Conservation (phyloP, 73 alveolate species). For the Diophrys appendiculata region DNA sequence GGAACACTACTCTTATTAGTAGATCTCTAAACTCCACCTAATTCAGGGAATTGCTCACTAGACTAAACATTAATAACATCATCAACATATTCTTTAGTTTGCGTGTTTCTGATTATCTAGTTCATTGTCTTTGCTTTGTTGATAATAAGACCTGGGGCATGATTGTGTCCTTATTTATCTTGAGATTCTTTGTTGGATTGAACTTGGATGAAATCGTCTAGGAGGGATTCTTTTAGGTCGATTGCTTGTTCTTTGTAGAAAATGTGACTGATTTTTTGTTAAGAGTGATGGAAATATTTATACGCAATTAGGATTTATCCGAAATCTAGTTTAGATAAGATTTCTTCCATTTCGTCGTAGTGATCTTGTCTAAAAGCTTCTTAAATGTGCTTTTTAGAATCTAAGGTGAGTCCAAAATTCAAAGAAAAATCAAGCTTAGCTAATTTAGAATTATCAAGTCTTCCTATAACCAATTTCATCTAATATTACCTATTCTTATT, state of each 20-base stretch:
- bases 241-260: constrained; percentile 40
- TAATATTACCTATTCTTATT: constrained; percentile 37
- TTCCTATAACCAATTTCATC: constrained; percentile 47
- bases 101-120: background rate
- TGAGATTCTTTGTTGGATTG: constrained; percentile 13
- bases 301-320: constrained; percentile 15
- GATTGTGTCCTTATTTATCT: background rate
- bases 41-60: constrained; percentile 41
- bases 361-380: constrained; percentile 18
- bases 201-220: constrained; percentile 32
- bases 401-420: constrained; percentile 47
- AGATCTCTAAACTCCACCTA: constrained; percentile 24
- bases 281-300: constrained; percentile 42
- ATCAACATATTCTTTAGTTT: background rate
- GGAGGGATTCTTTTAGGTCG: constrained; percentile 41
- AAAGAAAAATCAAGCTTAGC: constrained; percentile 31
- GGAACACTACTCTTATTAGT: background rate
- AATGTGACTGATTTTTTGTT: constrained; percentile 33
- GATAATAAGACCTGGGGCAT: background rate
- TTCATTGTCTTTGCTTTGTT: constrained; percentile 12
- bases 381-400: constrained; percentile 5
- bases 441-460: constrained; percentile 22
- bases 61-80: constrained; percentile 34
- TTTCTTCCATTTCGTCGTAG: background rate
- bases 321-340: background rate